phyloP scores from a whole-genome alignment of 2,329 filamentous ascomycete species.

The Neoascochyta sp. region DNA sequence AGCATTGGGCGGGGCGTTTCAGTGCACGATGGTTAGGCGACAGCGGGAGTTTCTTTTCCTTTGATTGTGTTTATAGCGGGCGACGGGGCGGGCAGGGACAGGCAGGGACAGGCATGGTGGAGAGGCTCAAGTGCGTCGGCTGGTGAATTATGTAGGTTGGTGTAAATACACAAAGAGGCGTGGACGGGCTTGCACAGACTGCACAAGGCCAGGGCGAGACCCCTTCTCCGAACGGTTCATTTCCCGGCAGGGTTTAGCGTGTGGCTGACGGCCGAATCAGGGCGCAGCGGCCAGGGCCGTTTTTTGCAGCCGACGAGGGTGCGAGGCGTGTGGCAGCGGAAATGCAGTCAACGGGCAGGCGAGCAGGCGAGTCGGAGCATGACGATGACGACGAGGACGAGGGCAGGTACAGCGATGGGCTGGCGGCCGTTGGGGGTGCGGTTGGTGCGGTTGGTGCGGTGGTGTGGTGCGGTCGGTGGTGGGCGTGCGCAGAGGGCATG shows the following conservation, averaged over 20 bases:
- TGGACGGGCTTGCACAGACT: slow-evolving; percentile 8
- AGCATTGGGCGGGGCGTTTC: slow-evolving; percentile 29
- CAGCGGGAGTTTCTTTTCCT: neutral
- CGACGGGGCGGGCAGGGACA: slow-evolving; percentile 1
- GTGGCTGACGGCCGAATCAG: slow-evolving; percentile 8
- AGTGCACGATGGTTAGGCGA: too few relatives aligned
- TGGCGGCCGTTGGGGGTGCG: too few relatives aligned
- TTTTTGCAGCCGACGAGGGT: too few relatives aligned
- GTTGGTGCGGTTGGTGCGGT: too few relatives aligned
- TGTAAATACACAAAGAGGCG: slow-evolving; percentile 10
- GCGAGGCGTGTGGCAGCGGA: slow-evolving; percentile 7
- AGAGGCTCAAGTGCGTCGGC: too few relatives aligned
- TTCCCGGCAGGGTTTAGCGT: slow-evolving; percentile 11
- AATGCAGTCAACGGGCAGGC: slow-evolving; percentile 7
- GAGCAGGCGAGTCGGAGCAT: too few relatives aligned
- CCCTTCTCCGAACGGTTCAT: slow-evolving; percentile 8
- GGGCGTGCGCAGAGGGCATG: too few relatives aligned
- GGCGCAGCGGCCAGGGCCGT: slow-evolving; percentile 2
- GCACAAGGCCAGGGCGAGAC: slow-evolving; percentile 10
- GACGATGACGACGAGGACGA: too few relatives aligned
- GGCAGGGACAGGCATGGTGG: too few relatives aligned
- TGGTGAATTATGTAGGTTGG: slow-evolving; percentile 4
- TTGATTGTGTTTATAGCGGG: slow-evolving; percentile 1
- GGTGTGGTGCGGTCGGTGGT: too few relatives aligned
- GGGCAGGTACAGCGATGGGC: too few relatives aligned